Percentiles rank a stretch among this genome's conserved stretches.
Conservation (phyloP, 495 filamentous ascomycete genomes). For the Penicillium cataractarum region DNA sequence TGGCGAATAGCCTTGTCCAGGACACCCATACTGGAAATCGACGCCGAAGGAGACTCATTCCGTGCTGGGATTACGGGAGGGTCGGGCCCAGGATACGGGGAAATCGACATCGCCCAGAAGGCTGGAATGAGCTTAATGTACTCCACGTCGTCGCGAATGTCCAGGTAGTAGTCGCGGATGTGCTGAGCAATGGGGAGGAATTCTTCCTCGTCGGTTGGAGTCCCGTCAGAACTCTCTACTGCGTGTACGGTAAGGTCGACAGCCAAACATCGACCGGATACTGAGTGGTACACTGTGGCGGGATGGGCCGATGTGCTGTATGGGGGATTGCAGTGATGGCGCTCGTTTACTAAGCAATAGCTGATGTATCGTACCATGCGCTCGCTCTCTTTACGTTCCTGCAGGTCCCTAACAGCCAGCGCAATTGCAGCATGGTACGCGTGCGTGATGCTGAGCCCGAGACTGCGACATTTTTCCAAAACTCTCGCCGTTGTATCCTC, state of each 20-base stretch:
- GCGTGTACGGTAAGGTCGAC: slow-evolving; percentile 28
- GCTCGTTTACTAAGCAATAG: slow-evolving; percentile 30
- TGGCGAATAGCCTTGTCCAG: slow-evolving; percentile 19
- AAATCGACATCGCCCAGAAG: slow-evolving; percentile 32
- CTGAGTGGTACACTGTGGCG: slow-evolving; percentile 31
- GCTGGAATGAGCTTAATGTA: slow-evolving; percentile 30
- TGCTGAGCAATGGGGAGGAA: slow-evolving; percentile 16
- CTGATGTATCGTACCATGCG: slow-evolving; percentile 24
- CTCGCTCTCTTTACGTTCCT: slow-evolving; percentile 20
- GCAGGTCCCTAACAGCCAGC: slow-evolving; percentile 24
- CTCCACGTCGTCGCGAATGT: slow-evolving; percentile 24
- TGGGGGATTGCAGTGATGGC: slow-evolving; percentile 22
- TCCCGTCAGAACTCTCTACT: background rate
- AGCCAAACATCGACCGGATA: slow-evolving; percentile 26
- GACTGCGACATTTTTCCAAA: slow-evolving; percentile 15
- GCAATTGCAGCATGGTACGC: slow-evolving; percentile 35
- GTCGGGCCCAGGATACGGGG: slow-evolving; percentile 24
- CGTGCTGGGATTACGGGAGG: slow-evolving; percentile 31
- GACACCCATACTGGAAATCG: slow-evolving; percentile 42
- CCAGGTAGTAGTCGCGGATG: slow-evolving; percentile 34
- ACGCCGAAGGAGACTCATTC: slow-evolving; percentile 32
- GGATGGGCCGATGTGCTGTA: slow-evolving; percentile 21
- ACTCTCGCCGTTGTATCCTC: slow-evolving; percentile 17
- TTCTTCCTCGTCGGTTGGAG: slow-evolving; percentile 1
- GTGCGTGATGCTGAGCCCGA: slow-evolving; percentile 30